Conservation (phyloP, 768 basidiomycete species). For the Leucogyrophana mollusca region DNA sequence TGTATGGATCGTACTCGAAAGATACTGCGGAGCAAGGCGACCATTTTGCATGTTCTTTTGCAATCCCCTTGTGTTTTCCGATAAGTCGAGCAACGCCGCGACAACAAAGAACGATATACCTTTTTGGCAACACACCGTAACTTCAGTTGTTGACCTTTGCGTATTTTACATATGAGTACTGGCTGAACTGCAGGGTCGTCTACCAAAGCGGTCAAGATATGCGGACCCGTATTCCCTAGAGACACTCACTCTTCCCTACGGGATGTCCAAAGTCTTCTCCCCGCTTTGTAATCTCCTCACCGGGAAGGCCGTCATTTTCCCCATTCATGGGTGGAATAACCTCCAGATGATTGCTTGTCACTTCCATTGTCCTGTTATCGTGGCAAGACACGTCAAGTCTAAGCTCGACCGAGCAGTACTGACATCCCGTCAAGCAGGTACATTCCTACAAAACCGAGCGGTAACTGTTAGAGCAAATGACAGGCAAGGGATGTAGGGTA, state of each 20-base stretch:
- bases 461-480: neutral
- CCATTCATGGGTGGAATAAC: constrained; percentile 44
- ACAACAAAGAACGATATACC: constrained; percentile 41
- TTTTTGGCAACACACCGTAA: constrained; percentile 89
- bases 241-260: constrained; percentile 72
- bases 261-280: constrained; percentile 76
- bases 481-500: constrained; percentile 1
- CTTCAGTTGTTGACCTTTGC: constrained; percentile 90
- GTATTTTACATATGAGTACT: constrained; percentile 86
- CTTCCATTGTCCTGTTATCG: constrained; percentile 72
- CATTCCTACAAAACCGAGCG: constrained; percentile 66
- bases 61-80: constrained; percentile 69
- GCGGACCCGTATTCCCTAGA: neutral
- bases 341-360: constrained; percentile 86
- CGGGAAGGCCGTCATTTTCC: constrained; percentile 34
- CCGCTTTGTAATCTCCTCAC: constrained; percentile 76
- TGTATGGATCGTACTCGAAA: constrained; percentile 98
- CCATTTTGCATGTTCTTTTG: constrained; percentile 99
- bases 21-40: constrained; percentile 93
- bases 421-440: constrained; percentile 80
- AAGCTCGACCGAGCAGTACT: constrained; percentile 84
- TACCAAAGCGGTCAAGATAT: constrained; percentile 22
- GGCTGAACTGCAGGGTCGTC: constrained; percentile 64
- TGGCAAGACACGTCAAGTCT: constrained; percentile 73
- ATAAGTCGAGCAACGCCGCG: neutral